phyloP scores from a whole-genome alignment of 2,329 filamentous ascomycete genomes.

The Macrophomina phaseolina region DNA sequence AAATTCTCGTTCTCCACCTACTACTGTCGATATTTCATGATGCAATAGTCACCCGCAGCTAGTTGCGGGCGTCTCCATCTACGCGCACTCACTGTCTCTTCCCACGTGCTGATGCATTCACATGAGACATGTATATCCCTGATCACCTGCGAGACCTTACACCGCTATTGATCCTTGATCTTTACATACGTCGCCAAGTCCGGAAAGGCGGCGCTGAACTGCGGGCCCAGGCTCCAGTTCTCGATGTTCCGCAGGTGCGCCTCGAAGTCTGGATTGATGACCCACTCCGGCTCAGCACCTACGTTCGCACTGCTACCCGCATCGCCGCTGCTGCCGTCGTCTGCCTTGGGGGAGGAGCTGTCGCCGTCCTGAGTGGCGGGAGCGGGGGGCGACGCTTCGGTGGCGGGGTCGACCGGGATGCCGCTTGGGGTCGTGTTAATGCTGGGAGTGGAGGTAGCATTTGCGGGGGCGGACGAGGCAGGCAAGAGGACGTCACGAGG shows the following conservation, averaged over 20 bases:
- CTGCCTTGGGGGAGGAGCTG: neutral
- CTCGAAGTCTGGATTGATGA: conserved; percentile 88
- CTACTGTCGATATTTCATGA: too few species aligned
- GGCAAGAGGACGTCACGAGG: conserved; percentile 70
- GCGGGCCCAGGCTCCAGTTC: conserved; percentile 81
- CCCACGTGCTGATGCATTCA: too few species aligned
- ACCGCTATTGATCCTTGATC: conserved; percentile 36
- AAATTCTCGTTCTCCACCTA: too few species aligned
- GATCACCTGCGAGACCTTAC: too few species aligned
- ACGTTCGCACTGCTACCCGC: neutral
- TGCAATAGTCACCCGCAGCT: too few species aligned
- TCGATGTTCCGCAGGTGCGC: conserved; percentile 73
- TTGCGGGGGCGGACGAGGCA: conserved; percentile 35
- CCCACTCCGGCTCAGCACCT: conserved; percentile 56
- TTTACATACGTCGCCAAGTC: conserved; percentile 47
- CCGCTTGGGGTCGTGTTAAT: conserved; percentile 24
- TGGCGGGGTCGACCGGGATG: conserved; percentile 24
- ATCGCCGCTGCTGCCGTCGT: neutral
- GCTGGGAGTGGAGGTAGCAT: neutral
- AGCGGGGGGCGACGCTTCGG: conserved; percentile 7
- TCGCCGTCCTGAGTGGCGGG: neutral
- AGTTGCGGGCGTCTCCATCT: too few species aligned
- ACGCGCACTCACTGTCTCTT: too few species aligned
- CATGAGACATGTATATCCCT: too few species aligned
- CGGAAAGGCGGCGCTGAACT: conserved; percentile 71